Evolutionary conservation across 495 filamentous ascomycete species (phyloP), one percentile per base, ranked within the genome.

Genomic region (Penicillium chermesinum): DNA sequence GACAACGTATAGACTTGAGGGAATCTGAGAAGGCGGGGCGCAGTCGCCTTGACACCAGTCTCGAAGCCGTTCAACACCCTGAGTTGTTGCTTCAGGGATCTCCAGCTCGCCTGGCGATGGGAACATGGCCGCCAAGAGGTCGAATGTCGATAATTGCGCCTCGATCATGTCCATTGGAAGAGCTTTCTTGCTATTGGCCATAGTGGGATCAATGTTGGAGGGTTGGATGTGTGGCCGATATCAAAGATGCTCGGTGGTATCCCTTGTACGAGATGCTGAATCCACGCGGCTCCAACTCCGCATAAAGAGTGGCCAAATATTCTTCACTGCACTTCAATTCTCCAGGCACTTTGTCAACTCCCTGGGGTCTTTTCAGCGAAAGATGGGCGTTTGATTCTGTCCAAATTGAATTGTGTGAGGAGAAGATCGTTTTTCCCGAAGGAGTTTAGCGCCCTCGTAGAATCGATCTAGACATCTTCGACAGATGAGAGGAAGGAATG

Each of bases 81-180:
- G 48, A 8, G 52, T 45, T 34, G 64, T 65, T 13, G 61, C 59
- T 32, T 56, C 47, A 8, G 66, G 56, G 48, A 70, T 63, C 36
- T 70, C 68, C 1, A 71, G 35, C 34, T 71, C 68, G 0, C 56
- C 66, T 1, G 61, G 53, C 0, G 58, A 57, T 7, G 66, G 66
- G 27, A 62, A 71, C 68, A 71, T 71, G 2, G 68, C 64, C 7
- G 43, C 44, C 1, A 71, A 42, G 37, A 71, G 65, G 44, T 70
- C 64, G 20, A 70, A 51, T 34, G 60, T 62, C 14, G 63, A 63
- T 15, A 71, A 50, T 54, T 71, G 68, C n/a, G 59, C 43, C 37
- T 65, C 63, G 46, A 71, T 56, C 0, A 70, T 36, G 27, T 67
- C 64, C 18, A 48, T 21, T 9, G 65, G 55, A 3, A 69, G 48